Evolutionary conservation across 139 green algal genomes (phyloP).

Genomic region (Micractinium sp.): DNA sequence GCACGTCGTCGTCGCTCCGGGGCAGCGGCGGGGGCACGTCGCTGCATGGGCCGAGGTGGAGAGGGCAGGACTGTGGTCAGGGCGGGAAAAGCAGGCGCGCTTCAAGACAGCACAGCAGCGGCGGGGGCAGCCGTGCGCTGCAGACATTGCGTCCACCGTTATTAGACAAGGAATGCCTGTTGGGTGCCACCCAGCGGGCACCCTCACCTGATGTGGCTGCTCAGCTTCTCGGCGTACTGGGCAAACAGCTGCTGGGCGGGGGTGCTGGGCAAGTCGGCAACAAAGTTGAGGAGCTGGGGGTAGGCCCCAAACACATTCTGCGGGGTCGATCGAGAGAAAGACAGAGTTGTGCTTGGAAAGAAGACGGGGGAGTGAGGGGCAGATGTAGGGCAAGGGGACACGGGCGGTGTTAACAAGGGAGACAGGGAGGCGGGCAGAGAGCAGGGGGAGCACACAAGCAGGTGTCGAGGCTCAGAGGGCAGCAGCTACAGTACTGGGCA

Average conservation of each 20-base stretch:
- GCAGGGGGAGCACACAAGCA: not conserved
- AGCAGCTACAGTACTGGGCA: too few relatives aligned
- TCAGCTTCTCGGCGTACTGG: slow-evolving; percentile 6
- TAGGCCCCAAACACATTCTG: not conserved
- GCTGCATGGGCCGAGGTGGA: too few relatives aligned
- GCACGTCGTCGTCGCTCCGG: not conserved
- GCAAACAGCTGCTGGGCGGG: not conserved
- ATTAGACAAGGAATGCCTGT: not conserved
- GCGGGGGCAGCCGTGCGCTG: too few relatives aligned
- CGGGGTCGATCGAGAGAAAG: too few relatives aligned
- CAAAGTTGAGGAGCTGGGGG: slow-evolving; percentile 19
- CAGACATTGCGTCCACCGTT: too few relatives aligned
- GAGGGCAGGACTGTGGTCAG: not conserved
- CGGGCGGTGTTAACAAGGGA: not conserved
- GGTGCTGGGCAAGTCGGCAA: not conserved
- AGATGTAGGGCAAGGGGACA: not conserved
- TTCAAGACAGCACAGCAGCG: not conserved
- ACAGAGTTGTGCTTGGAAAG: too few relatives aligned
- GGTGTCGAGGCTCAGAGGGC: not conserved
- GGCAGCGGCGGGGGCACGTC: not conserved
- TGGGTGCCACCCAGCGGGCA: not conserved
- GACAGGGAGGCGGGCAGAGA: not conserved
- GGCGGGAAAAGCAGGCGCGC: not conserved
- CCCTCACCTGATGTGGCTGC: slow-evolving; percentile 17
- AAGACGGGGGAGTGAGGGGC: not conserved